Percentiles rank a stretch among this genome's conserved stretches.
Conservation (phyloP, 352 stramenopile species). For the Phytopythium mirpurense region DNA sequence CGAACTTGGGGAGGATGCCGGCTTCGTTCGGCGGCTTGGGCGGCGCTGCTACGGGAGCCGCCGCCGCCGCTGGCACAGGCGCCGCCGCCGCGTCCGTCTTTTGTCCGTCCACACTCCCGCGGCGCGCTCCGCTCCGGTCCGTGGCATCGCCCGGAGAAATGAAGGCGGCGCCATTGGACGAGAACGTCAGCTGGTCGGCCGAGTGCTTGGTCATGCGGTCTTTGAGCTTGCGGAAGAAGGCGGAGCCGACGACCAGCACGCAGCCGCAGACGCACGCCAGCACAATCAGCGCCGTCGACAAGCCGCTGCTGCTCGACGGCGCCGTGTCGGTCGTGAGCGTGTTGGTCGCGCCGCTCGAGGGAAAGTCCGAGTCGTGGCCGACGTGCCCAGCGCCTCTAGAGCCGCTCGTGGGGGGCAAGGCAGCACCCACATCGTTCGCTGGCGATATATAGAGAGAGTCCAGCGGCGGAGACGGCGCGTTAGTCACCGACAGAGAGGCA, state of each 20-base stretch:
- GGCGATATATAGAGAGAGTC: too few relatives aligned
- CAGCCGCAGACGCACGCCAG: conserved; percentile 16
- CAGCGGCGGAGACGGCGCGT: background rate
- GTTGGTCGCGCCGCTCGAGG: background rate
- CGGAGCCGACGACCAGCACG: conserved; percentile 22
- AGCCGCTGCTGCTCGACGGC: background rate
- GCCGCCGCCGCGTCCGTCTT: background rate
- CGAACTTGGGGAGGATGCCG: conserved; percentile 35
- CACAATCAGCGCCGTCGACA: conserved; percentile 19
- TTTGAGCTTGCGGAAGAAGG: conserved; percentile 36
- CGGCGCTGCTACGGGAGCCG: background rate
- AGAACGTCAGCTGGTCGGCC: conserved; percentile 25
- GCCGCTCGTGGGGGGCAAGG: background rate
- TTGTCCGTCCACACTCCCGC: too few relatives aligned
- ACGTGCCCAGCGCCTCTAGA: too few relatives aligned
- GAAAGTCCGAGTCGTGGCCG: too few relatives aligned
- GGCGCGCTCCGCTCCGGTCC: conserved; percentile 9
- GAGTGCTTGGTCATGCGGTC: conserved; percentile 22
- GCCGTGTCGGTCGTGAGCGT: background rate
- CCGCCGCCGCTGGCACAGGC: too few relatives aligned
- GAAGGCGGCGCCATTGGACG: conserved; percentile 23
- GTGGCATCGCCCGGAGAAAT: conserved; percentile 9
- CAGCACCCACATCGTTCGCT: background rate
- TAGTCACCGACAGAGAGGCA: background rate
- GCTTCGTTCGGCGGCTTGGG: conserved; percentile 7